Percentiles rank a stretch among this genome's conserved stretches.
These are phyloP conservation scores for Tricladium varicosporioides DNA, from an alignment of 2,329 filamentous ascomycete genomes.

Conservation along the genomic window DNA sequence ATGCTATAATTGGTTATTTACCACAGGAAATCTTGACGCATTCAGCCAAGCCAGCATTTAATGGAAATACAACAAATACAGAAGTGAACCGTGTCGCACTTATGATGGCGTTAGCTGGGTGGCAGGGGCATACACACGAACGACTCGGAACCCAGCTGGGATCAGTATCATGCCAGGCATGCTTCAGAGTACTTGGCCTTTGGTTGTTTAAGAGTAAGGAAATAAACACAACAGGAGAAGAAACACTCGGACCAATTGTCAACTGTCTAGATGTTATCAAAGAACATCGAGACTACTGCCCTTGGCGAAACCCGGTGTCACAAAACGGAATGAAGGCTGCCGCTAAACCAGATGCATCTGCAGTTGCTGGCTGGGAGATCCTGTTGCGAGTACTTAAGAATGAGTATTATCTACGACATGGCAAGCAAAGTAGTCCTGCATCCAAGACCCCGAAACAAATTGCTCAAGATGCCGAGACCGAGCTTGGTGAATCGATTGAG, in stretches of 20 bases:
- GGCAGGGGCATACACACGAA: constrained; percentile 54
- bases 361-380: constrained; percentile 53
- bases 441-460: constrained; percentile 9
- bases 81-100: constrained; percentile 61
- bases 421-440: constrained; percentile 13
- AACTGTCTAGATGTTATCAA: constrained; percentile 64
- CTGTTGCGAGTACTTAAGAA: constrained; percentile 56
- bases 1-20: constrained; percentile 49
- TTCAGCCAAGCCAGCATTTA: neutral
- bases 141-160: constrained; percentile 30
- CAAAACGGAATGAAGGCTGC: constrained; percentile 49
- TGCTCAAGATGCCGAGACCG: constrained; percentile 7
- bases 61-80: neutral
- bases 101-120: constrained; percentile 69
- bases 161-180: constrained; percentile 70
- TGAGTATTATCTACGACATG: constrained; percentile 41
- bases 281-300: constrained; percentile 81
- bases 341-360: constrained; percentile 30
- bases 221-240: constrained; percentile 50
- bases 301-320: constrained; percentile 66
- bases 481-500: constrained; percentile 13
- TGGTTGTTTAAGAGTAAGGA: constrained; percentile 89
- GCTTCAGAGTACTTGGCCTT: constrained; percentile 81
- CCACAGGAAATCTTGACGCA: constrained; percentile 52
- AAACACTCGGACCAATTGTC: constrained; percentile 58